Evolutionary conservation across 495 filamentous ascomycete species (phyloP).

Genomic region (Neurospora sp.): DNA sequence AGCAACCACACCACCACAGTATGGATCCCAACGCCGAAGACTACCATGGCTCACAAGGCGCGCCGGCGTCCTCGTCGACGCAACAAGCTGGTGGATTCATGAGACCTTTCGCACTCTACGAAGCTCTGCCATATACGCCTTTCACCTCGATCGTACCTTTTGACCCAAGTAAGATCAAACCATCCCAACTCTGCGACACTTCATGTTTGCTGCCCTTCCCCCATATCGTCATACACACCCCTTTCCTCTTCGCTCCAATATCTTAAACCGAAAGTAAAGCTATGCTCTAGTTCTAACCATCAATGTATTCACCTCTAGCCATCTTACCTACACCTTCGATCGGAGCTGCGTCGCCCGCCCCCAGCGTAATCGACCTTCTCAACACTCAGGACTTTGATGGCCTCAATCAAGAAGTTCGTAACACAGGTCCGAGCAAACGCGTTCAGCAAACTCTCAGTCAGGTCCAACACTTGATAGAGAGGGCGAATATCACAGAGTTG

Average conservation of each 20-base stretch:
- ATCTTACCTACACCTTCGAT: constrained; percentile 61
- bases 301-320: constrained; percentile 30
- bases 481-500: constrained; percentile 62
- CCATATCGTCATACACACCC: background rate
- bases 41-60: background rate
- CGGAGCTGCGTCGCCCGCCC: constrained; percentile 39
- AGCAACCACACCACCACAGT: constrained; percentile 14
- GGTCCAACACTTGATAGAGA: constrained; percentile 59
- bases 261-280: background rate
- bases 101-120: constrained; percentile 50
- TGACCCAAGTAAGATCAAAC: constrained; percentile 52
- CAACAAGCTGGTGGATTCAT: constrained; percentile 2
- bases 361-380: constrained; percentile 30
- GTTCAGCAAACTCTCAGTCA: constrained; percentile 47
- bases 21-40: background rate
- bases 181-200: background rate
- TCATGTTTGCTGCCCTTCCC: background rate
- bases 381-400: constrained; percentile 34
- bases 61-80: background rate
- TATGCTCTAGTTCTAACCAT: constrained; percentile 5
- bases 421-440: constrained; percentile 25
- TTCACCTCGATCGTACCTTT: constrained; percentile 85
- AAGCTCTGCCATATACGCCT: constrained; percentile 85
- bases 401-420: constrained; percentile 42
- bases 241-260: background rate